Evolutionary conservation across 805 yeast species (phyloP).

Genomic region (Ogataea paraovalis): DNA sequence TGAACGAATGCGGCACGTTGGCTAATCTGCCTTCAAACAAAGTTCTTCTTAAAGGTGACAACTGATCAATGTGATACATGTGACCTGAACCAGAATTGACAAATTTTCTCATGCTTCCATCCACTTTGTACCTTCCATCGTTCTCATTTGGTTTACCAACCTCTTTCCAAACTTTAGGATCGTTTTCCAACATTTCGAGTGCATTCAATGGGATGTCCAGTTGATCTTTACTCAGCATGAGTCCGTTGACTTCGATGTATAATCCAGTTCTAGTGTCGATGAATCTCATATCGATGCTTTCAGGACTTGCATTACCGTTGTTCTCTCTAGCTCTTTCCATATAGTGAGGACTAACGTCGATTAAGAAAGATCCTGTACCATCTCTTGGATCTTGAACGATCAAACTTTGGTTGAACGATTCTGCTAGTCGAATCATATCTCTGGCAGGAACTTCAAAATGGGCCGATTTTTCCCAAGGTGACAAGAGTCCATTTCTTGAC

Average conservation of each 20-base stretch:
- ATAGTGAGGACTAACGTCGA: slow-evolving; percentile 48
- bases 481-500: slow-evolving; percentile 44
- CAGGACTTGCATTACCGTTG: slow-evolving; percentile 42
- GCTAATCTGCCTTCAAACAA: slow-evolving; percentile 30
- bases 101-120: slow-evolving; percentile 21
- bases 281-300: slow-evolving; percentile 49
- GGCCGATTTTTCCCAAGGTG: slow-evolving; percentile 51
- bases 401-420: slow-evolving; percentile 43
- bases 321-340: slow-evolving; percentile 46
- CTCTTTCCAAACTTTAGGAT: slow-evolving; percentile 17
- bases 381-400: slow-evolving; percentile 42
- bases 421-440: slow-evolving; percentile 43
- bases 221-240: slow-evolving; percentile 24
- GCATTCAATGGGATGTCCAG: slow-evolving; percentile 13
- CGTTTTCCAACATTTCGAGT: slow-evolving; percentile 16
- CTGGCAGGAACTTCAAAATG: slow-evolving; percentile 50
- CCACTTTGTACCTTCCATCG: slow-evolving; percentile 9
- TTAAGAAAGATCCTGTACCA: slow-evolving; percentile 40
- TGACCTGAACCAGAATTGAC: slow-evolving; percentile 36
- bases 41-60: slow-evolving; percentile 25
- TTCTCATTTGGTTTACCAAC: slow-evolving; percentile 9
- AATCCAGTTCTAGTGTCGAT: slow-evolving; percentile 58
- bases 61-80: slow-evolving; percentile 25
- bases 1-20: slow-evolving; percentile 24
- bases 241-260: slow-evolving; percentile 56